A percentile compares a stretch with the other conserved stretches of the same genome.
Conservation (phyloP, 2,329 filamentous ascomycete species). For the Colletotrichum lentis region DNA sequence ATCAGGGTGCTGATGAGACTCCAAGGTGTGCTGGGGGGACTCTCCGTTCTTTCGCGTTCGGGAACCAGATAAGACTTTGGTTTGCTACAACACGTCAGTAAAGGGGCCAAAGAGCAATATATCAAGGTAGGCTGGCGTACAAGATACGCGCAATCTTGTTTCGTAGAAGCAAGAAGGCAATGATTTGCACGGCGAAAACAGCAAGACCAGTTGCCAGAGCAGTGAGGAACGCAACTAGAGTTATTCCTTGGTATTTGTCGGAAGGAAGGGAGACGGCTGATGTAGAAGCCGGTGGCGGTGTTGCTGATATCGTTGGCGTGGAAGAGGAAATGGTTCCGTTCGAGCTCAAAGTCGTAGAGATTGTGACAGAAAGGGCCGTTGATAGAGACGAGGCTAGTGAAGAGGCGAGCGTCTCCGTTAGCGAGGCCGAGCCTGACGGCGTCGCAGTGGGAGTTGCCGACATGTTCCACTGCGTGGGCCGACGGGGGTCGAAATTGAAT, state of each 20-base stretch:
- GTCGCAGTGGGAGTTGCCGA: slow-evolving; percentile 27
- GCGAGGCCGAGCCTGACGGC: slow-evolving; percentile 37
- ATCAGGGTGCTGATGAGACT: slow-evolving; percentile 67
- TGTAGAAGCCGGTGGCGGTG: not conserved
- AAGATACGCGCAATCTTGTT: slow-evolving; percentile 85
- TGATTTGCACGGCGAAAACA: slow-evolving; percentile 70
- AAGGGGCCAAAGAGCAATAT: slow-evolving; percentile 13
- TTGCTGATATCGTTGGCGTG: not conserved
- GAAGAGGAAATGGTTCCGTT: slow-evolving; percentile 24
- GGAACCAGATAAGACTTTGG: slow-evolving; percentile 87
- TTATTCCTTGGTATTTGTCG: slow-evolving; percentile 50
- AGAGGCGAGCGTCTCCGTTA: slow-evolving; percentile 41
- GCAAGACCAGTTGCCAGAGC: slow-evolving; percentile 69
- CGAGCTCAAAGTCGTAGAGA: slow-evolving; percentile 22
- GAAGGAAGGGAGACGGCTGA: not conserved
- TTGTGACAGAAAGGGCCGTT: slow-evolving; percentile 9
- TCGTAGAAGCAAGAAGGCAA: slow-evolving; percentile 78
- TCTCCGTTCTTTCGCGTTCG: slow-evolving; percentile 81
- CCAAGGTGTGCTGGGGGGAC: slow-evolving; percentile 68
- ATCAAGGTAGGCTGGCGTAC: slow-evolving; percentile 57
- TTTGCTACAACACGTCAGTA: slow-evolving; percentile 61
- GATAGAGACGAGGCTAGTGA: slow-evolving; percentile 28
- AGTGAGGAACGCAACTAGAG: slow-evolving; percentile 67
- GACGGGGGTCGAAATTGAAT: slow-evolving; percentile 1
- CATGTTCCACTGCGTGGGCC: slow-evolving; percentile 16